Percentiles rank a stretch among this genome's conserved stretches.
These are phyloP conservation scores for Aspergillus sclerotialis DNA, from an alignment of 2,329 filamentous ascomycete genomes.

Conservation along the genomic window DNA sequence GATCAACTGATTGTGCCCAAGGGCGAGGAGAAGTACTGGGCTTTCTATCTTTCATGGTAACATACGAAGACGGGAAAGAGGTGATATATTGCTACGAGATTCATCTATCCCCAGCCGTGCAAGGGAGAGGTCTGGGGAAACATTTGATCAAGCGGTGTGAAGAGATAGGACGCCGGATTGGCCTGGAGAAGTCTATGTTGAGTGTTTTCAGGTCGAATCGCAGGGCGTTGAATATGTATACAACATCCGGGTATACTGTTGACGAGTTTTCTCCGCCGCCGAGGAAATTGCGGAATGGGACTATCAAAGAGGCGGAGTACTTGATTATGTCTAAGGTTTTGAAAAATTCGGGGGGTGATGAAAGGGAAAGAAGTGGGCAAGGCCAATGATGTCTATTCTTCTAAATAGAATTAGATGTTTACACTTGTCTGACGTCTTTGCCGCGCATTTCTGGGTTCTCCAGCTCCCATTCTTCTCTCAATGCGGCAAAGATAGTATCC, in stretches of 20 bases:
- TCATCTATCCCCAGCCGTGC: conserved; percentile 41
- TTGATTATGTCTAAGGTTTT: conserved; percentile 46
- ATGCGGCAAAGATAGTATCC: conserved; percentile 78
- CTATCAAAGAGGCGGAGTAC: conserved; percentile 44
- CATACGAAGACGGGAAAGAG: conserved; percentile 47
- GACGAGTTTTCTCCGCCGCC: conserved; percentile 49
- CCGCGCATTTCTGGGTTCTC: conserved; percentile 85
- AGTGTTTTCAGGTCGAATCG: conserved; percentile 52
- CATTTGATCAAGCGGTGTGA: conserved; percentile 45
- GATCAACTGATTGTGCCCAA: background rate
- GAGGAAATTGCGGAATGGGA: conserved; percentile 43
- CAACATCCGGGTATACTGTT: conserved; percentile 42
- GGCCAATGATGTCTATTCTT: background rate
- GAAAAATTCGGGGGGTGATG: conserved; percentile 5
- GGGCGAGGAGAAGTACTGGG: conserved; percentile 20
- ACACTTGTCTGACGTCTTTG: conserved; percentile 81
- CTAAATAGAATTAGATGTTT: conserved; percentile 17
- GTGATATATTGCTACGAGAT: conserved; percentile 61
- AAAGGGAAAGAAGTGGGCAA: conserved; percentile 1
- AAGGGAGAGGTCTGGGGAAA: conserved; percentile 46
- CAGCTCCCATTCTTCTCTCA: conserved; percentile 90
- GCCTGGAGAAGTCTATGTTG: conserved; percentile 52
- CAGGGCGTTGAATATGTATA: conserved; percentile 44
- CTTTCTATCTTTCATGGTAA: conserved; percentile 51
- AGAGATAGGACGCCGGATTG: conserved; percentile 38